Conservation (phyloP, 202 grass and related monocot genomes). For the Saccharum hybrid region DNA sequence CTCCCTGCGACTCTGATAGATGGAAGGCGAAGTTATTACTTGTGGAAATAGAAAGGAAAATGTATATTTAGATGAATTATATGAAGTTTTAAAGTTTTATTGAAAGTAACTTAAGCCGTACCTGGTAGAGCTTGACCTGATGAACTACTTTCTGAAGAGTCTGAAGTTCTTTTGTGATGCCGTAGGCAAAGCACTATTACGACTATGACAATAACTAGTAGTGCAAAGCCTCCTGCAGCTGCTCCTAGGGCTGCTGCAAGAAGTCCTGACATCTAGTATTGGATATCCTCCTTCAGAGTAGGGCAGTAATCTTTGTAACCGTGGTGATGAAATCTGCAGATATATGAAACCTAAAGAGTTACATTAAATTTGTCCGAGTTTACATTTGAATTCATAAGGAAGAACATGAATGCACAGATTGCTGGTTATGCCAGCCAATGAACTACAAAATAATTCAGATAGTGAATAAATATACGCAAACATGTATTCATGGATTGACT, state of each 20-base stretch:
- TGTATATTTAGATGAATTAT: neutral
- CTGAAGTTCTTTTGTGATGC: slow-evolving; percentile 50
- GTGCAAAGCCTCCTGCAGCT: slow-evolving; percentile 76
- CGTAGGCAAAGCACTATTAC: slow-evolving; percentile 55
- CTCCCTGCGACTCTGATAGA: slow-evolving; percentile 57
- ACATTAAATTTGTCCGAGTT: neutral
- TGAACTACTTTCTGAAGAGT: slow-evolving; percentile 79
- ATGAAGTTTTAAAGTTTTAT: neutral
- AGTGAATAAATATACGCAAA: slow-evolving; percentile 19
- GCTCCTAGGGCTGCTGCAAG: slow-evolving; percentile 81
- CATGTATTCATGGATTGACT: slow-evolving; percentile 20
- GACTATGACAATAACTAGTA: slow-evolving; percentile 55
- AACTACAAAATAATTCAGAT: slow-evolving; percentile 31
- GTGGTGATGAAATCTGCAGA: slow-evolving; percentile 32
- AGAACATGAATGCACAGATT: slow-evolving; percentile 26
- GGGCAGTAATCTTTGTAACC: slow-evolving; percentile 31
- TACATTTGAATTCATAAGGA: slow-evolving; percentile 38
- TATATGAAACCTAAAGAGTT: slow-evolving; percentile 46
- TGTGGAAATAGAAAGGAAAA: too few species aligned
- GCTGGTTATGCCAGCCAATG: neutral
- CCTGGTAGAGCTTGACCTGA: slow-evolving; percentile 74
- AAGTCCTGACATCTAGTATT: slow-evolving; percentile 80
- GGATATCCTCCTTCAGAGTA: slow-evolving; percentile 48
- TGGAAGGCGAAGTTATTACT: too few species aligned
- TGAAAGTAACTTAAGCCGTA: slow-evolving; percentile 43